Conservation (phyloP, 2,329 filamentous ascomycete species). For the Chaetomium olivaceum region DNA sequence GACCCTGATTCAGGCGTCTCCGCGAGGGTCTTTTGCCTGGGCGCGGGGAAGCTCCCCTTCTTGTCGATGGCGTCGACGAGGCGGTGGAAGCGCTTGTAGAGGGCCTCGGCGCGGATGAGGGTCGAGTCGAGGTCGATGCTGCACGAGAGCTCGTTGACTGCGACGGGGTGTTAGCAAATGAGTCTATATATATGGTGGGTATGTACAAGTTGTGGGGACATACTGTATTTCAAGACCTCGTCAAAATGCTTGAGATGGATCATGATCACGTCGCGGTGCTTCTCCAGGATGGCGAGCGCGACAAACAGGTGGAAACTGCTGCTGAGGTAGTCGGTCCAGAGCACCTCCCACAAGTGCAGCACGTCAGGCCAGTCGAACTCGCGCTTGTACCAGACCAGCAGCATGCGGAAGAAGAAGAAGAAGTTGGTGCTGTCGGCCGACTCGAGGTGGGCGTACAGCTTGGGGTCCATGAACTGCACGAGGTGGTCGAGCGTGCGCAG, state of each 20-base stretch:
- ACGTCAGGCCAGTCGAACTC: constrained; percentile 92
- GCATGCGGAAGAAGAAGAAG: constrained; percentile 99
- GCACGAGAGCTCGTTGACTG: constrained; percentile 91
- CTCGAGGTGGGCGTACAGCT: constrained; percentile 87
- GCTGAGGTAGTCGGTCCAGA: constrained; percentile 91
- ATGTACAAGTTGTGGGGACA: constrained; percentile 22
- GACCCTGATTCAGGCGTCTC: constrained; percentile 2
- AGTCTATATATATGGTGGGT: background rate
- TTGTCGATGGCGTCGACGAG: constrained; percentile 91
- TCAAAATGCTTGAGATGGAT: constrained; percentile 91
- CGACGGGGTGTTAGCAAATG: background rate
- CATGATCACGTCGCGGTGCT: constrained; percentile 96
- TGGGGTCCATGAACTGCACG: constrained; percentile 94
- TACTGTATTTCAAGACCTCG: constrained; percentile 94
- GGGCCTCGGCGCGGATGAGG: constrained; percentile 80
- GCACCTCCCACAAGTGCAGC: constrained; percentile 81
- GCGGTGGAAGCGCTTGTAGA: constrained; percentile 85
- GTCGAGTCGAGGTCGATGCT: constrained; percentile 89
- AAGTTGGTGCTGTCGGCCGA: constrained; percentile 95
- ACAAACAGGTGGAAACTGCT: constrained; percentile 94
- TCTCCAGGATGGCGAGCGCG: constrained; percentile 90
- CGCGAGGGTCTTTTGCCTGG: constrained; percentile 10
- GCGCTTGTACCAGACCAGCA: constrained; percentile 97
- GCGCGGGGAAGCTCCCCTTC: constrained; percentile 62
- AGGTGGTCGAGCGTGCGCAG: constrained; percentile 89